A percentile compares a stretch with the other conserved stretches of the same genome.
phyloP scores from a whole-genome alignment of 2,329 filamentous ascomycete species.

The Fusarium brevicatenulatum region DNA sequence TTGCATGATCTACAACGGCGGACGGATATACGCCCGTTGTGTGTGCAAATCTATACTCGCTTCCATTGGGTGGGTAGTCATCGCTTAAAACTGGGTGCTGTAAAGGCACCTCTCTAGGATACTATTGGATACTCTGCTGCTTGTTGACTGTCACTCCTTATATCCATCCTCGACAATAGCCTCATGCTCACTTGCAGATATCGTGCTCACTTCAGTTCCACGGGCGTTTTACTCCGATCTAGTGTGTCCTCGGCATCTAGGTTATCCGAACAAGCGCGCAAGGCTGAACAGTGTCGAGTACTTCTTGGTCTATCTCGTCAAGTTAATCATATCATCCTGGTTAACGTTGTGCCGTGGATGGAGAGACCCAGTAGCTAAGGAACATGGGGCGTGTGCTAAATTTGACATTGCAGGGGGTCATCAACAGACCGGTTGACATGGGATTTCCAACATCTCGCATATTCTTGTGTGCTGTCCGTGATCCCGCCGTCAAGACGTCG shows the following conservation, averaged over 20 bases:
- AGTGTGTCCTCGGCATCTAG: neutral
- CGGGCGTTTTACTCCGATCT: constrained; percentile 30
- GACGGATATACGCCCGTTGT: neutral
- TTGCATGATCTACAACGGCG: constrained; percentile 9
- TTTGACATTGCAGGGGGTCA: constrained; percentile 39
- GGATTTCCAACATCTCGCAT: constrained; percentile 25
- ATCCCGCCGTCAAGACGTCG: constrained; percentile 14
- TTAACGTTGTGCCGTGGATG: constrained; percentile 27
- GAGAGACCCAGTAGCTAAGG: constrained; percentile 23
- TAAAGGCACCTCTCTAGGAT: neutral
- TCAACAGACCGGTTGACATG: constrained; percentile 32
- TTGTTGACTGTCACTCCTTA: neutral
- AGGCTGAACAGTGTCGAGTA: constrained; percentile 24
- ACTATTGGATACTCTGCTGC: constrained; percentile 1
- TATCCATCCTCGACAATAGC: constrained; percentile 4
- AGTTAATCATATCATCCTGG: constrained; percentile 28
- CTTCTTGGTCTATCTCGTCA: constrained; percentile 5
- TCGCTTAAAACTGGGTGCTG: constrained; percentile 5
- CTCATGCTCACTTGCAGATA: neutral
- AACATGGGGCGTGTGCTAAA: constrained; percentile 38
- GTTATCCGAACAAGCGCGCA: neutral
- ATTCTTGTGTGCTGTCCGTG: constrained; percentile 5
- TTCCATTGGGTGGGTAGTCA: neutral
- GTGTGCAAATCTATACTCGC: neutral
- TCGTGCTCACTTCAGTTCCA: neutral